These are phyloP conservation scores for Dinochytrium kinnereticum DNA, from an alignment of 371 early-diverging fungal genomes.

Conservation along the genomic window DNA sequence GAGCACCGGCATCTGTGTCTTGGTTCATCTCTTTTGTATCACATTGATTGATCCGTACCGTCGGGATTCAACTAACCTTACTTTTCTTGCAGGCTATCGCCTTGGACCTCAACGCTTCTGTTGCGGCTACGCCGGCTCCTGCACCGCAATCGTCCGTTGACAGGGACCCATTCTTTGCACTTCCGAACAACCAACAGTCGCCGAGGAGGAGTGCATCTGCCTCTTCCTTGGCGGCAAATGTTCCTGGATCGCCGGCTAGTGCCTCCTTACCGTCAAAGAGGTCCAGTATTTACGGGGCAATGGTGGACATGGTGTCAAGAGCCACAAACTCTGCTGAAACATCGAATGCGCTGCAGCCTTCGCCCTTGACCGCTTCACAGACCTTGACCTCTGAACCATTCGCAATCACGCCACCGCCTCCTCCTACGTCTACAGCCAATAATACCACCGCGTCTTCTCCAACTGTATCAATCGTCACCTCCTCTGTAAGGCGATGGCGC, in stretches of 20 bases:
- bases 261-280: constrained; percentile 2
- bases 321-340: not conserved
- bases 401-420: not conserved
- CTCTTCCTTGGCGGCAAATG: not conserved
- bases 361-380: not conserved
- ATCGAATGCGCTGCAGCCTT: not conserved
- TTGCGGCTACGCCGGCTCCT: not conserved
- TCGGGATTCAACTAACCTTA: too few relatives aligned
- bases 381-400: not conserved
- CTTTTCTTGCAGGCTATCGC: constrained; percentile 9
- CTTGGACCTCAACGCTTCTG: constrained; percentile 11
- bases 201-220: not conserved
- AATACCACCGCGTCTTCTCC: not conserved
- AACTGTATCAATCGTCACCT: not conserved
- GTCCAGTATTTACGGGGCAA: constrained; percentile 7
- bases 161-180: constrained; percentile 11
- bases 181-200: not conserved
- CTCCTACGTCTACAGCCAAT: not conserved
- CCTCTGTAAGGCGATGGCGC: constrained; percentile 5
- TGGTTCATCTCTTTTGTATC: too few relatives aligned
- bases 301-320: not conserved
- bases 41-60: too few relatives aligned
- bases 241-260: not conserved
- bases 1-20: too few relatives aligned
- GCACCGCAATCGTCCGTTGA: not conserved